Conservation (phyloP, 192 early-diverging fungal species). For the Linnemannia exigua region DNA sequence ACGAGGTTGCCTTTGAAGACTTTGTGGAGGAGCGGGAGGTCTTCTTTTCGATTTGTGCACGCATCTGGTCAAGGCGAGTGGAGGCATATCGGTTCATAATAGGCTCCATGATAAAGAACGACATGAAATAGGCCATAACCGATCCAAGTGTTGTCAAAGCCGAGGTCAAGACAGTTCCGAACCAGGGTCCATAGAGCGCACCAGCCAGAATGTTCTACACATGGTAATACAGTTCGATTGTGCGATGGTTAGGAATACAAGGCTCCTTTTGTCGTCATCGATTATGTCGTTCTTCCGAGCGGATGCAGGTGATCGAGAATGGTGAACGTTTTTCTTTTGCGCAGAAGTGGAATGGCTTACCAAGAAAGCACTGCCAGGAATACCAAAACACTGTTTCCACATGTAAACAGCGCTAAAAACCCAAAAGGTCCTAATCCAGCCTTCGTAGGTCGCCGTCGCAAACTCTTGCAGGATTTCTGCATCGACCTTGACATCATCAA, state of each 20-base stretch:
- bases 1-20: neutral
- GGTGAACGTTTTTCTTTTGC: neutral
- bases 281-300: neutral
- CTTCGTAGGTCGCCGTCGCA: constrained; percentile 56
- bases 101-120: constrained; percentile 56
- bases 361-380: constrained; percentile 68
- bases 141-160: constrained; percentile 54
- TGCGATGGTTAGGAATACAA: neutral
- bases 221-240: neutral
- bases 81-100: constrained; percentile 56
- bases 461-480: constrained; percentile 61
- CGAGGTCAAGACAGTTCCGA: constrained; percentile 54
- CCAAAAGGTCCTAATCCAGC: constrained; percentile 56
- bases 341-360: constrained; percentile 21
- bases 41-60: constrained; percentile 53
- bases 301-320: neutral
- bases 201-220: constrained; percentile 58
- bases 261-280: neutral
- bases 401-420: constrained; percentile 65
- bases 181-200: constrained; percentile 57
- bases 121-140: constrained; percentile 55
- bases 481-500: constrained; percentile 63
- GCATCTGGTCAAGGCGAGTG: constrained; percentile 46
- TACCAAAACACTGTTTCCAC: constrained; percentile 71
- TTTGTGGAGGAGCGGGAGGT: constrained; percentile 17